Percentiles rank a stretch among this genome's conserved stretches.
These are phyloP conservation scores for Aspergillus coremiiformis DNA, from an alignment of 495 filamentous ascomycete genomes.

Conservation along the genomic window DNA sequence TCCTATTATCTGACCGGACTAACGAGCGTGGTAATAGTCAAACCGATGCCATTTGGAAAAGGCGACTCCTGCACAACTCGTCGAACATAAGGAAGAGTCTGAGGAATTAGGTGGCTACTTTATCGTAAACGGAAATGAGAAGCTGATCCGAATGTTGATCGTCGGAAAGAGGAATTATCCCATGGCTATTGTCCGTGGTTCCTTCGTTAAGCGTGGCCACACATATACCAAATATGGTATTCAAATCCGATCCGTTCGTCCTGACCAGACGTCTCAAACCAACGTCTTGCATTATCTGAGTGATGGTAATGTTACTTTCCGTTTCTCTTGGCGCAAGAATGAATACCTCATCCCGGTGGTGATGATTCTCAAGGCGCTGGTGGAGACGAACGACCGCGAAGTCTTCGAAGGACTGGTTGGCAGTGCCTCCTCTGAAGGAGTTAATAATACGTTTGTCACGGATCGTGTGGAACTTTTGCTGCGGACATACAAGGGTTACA, in stretches of 20 bases:
- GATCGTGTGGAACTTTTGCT: constrained; percentile 89
- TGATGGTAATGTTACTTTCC: constrained; percentile 92
- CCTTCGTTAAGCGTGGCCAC: constrained; percentile 76
- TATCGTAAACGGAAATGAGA: constrained; percentile 63
- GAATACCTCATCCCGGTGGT: constrained; percentile 90
- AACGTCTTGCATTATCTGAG: constrained; percentile 93
- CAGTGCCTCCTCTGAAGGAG: constrained; percentile 59
- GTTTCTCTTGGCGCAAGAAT: constrained; percentile 96
- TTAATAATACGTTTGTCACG: constrained; percentile 84
- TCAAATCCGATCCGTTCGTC: constrained; percentile 82
- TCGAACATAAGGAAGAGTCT: constrained; percentile 81
- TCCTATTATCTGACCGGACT: not conserved
- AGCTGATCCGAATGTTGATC: constrained; percentile 86
- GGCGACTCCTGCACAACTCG: constrained; percentile 70
- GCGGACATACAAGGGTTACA: constrained; percentile 86
- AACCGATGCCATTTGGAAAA: constrained; percentile 86
- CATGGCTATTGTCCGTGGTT: constrained; percentile 84
- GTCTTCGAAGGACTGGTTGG: constrained; percentile 89
- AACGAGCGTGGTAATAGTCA: constrained; percentile 41
- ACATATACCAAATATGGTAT: constrained; percentile 85
- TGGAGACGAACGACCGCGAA: constrained; percentile 92
- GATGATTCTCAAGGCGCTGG: constrained; percentile 92
- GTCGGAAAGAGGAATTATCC: constrained; percentile 86
- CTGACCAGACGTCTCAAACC: constrained; percentile 94
- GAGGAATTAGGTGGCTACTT: constrained; percentile 94